Conservation (phyloP, 345 rosid genomes). For the Citropsis articulata region DNA sequence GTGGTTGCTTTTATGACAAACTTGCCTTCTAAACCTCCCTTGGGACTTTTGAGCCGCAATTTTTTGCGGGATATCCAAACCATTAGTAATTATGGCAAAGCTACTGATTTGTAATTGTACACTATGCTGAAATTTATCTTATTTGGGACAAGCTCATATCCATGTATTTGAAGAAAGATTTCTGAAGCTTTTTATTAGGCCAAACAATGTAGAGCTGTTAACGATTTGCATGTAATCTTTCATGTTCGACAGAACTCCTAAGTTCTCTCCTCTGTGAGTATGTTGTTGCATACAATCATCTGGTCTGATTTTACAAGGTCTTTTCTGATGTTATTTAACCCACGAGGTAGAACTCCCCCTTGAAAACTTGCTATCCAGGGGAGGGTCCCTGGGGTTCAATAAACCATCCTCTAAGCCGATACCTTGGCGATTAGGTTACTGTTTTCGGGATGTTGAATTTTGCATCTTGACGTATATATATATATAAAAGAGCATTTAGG, state of each 20-base stretch:
- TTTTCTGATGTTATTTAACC: background rate
- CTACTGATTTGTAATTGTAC: background rate
- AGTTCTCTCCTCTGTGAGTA: background rate
- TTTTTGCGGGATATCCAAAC: slow-evolving; percentile 5
- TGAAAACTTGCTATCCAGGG: too few relatives aligned
- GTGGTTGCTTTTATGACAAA: background rate
- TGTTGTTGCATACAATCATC: background rate
- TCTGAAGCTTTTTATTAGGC: background rate
- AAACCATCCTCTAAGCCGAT: too few relatives aligned
- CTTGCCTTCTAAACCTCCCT: background rate
- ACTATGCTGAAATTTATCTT: background rate
- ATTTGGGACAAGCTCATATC: background rate
- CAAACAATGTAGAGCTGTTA: background rate
- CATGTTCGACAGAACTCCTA: background rate
- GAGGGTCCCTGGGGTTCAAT: too few relatives aligned
- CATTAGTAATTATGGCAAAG: slow-evolving; percentile 7
- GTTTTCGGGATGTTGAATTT: background rate
- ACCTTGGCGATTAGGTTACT: background rate
- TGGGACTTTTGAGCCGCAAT: background rate
- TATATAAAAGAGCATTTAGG: background rate
- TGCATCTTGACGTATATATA: background rate
- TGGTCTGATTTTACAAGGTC: background rate
- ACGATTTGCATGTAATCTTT: background rate
- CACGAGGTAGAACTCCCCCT: too few relatives aligned
- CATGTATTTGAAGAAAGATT: background rate